Evolutionary conservation across 2,329 filamentous ascomycete genomes (phyloP), one percentile per base, ranked within the genome.

Genomic region (Colletotrichum higginsianum): DNA sequence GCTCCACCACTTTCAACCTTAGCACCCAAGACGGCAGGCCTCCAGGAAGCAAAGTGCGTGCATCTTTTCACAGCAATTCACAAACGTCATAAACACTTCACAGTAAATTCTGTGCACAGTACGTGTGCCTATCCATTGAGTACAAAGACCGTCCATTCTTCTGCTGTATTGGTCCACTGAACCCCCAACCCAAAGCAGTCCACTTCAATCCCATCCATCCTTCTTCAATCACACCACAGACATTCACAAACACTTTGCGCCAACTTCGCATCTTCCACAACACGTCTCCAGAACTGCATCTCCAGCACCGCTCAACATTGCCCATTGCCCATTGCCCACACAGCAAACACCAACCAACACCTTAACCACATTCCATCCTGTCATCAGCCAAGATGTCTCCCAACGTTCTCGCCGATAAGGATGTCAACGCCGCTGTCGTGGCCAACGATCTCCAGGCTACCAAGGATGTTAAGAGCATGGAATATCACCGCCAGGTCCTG

Each of bases 401-500:
- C 81, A 89, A 86, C 82, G 84, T 91, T 76, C 90, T 94, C 82
- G 84, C 85, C 76, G 84, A 88, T 78, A 91, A 91, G 83, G 91
- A 93, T 84, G 86, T 88, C 83, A 94, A 94, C 83, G 85, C 85
- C 71, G 74, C 85, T 74, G 82, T 88, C 75, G 75, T 72, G 52
- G 77, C 75, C 75, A 74, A 73, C 67, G 77, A 75, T 65, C 69
- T 75, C 63, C 66, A 69, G 70, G 77, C 74, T 77, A 85, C 87
- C 80, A 76, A 78, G 50, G 83, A 88, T 72, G 83, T 90, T 65
- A 91, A 90, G 87, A 90, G 86, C 84, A 90, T 95, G 86, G 92
- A 94, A 79, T 93, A 93, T 80, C 93, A 95, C 80, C 92, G 93
- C 74, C 91, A 94, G 83, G 86, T 93, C 67, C 85, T 95, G 71